phyloP scores from a whole-genome alignment of 1,284 basidiomycete genomes.

The Trichosporon coremiiforme region DNA sequence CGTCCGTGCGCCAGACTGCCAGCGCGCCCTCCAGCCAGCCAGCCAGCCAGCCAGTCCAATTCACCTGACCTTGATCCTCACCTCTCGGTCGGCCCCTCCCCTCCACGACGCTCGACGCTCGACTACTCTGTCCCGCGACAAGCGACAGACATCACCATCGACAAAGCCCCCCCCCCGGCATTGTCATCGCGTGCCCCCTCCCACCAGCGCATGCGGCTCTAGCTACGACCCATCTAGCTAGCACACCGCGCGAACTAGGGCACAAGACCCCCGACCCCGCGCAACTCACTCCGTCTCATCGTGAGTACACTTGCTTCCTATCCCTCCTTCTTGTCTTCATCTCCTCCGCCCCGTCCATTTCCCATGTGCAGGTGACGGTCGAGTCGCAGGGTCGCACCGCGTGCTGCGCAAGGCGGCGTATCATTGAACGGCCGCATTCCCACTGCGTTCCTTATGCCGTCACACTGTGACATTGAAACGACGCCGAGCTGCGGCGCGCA shows the following conservation, averaged over 20 bases:
- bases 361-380: too few species aligned
- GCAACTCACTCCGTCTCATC: neutral
- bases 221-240: neutral
- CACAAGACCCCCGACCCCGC: neutral
- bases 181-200: too few species aligned
- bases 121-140: neutral
- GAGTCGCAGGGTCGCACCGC: too few species aligned
- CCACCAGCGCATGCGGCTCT: neutral
- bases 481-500: too few species aligned
- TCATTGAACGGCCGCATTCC: neutral
- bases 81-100: neutral
- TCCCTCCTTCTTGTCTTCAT: too few species aligned
- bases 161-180: neutral
- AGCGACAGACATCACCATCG: too few species aligned
- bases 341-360: too few species aligned
- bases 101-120: neutral
- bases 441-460: constrained; percentile 10
- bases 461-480: neutral
- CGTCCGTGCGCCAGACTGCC: neutral
- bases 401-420: neutral
- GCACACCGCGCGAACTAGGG: too few species aligned
- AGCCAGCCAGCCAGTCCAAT: neutral
- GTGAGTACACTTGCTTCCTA: neutral
- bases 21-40: neutral
- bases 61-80: neutral